Conservation (phyloP, 1,284 basidiomycete genomes). For the Heterobasidion annosum region DNA sequence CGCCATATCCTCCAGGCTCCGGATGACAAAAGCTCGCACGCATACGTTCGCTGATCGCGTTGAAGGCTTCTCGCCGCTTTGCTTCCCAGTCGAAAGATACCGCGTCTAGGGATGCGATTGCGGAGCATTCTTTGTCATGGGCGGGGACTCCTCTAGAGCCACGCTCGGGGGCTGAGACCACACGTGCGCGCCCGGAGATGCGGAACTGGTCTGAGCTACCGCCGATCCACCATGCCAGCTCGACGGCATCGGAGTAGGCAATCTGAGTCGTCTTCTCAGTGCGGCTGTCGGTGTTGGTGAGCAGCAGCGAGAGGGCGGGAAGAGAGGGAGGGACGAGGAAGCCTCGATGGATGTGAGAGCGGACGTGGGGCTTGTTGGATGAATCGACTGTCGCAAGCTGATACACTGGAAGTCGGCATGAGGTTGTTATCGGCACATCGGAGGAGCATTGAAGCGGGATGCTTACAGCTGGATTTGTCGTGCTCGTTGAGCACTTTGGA, state of each 20-base stretch:
- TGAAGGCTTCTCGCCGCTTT: conserved; percentile 42
- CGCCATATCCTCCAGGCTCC: conserved; percentile 43
- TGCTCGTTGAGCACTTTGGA: conserved; percentile 33
- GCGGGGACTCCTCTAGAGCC: conserved; percentile 3
- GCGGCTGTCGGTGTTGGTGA: conserved; percentile 49
- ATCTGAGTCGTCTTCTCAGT: conserved; percentile 49
- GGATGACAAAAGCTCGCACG: conserved; percentile 58
- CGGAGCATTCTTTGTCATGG: conserved; percentile 14
- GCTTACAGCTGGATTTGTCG: conserved; percentile 31
- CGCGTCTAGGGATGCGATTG: conserved; percentile 26
- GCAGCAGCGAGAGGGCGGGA: conserved; percentile 41
- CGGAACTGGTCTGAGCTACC: conserved; percentile 50
- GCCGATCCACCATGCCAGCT: conserved; percentile 52
- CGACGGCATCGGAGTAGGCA: conserved; percentile 29
- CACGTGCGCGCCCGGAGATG: conserved; percentile 35
- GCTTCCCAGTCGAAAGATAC: conserved; percentile 53
- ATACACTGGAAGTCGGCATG: conserved; percentile 30
- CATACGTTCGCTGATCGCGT: conserved; percentile 43
- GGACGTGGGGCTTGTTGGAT: conserved; percentile 37
- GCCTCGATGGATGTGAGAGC: conserved; percentile 47
- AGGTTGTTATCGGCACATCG: neutral
- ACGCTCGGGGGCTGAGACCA: conserved; percentile 28
- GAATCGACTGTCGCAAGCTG: conserved; percentile 51
- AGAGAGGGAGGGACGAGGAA: conserved; percentile 35
- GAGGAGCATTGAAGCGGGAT: neutral